Evolutionary conservation across 768 basidiomycete species (phyloP).

Genomic region (Podaxis mareebaensis): DNA sequence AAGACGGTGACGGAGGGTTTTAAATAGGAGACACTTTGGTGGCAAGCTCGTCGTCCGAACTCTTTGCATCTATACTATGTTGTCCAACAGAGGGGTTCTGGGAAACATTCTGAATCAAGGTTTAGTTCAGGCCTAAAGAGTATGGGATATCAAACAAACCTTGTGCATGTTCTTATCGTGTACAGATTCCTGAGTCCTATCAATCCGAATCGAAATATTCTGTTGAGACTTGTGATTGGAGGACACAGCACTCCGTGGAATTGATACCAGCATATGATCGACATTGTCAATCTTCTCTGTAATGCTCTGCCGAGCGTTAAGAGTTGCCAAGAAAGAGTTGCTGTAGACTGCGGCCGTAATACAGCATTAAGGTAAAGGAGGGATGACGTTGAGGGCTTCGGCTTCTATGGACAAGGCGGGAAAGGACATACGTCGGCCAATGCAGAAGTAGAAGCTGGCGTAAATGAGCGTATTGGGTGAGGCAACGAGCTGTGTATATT

Average conservation of each 20-base stretch:
- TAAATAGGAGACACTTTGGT: neutral
- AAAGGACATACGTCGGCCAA: constrained; percentile 44
- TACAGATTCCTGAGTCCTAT: constrained; percentile 28
- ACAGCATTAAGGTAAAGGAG: neutral
- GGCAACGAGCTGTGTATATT: constrained; percentile 31
- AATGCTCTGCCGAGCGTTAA: constrained; percentile 47
- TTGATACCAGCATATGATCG: constrained; percentile 34
- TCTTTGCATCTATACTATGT: neutral
- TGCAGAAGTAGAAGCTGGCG: constrained; percentile 52
- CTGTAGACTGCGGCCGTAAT: constrained; percentile 39
- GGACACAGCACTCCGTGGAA: constrained; percentile 27
- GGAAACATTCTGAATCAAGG: neutral
- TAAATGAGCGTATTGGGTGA: constrained; percentile 47
- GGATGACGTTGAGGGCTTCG: neutral
- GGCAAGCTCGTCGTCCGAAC: neutral
- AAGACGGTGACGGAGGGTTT: neutral
- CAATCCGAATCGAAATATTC: constrained; percentile 37
- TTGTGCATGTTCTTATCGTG: constrained; percentile 5
- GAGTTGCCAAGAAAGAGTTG: constrained; percentile 52
- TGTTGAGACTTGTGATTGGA: constrained; percentile 20
- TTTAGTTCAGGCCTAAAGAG: too few relatives aligned
- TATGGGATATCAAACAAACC: neutral
- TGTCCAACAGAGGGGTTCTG: neutral
- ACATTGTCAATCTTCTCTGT: constrained; percentile 29
- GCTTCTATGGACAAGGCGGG: neutral